Evolutionary conservation across 1,139 yeast species (phyloP).

Genomic region (Kurtzmaniella natalensis): DNA sequence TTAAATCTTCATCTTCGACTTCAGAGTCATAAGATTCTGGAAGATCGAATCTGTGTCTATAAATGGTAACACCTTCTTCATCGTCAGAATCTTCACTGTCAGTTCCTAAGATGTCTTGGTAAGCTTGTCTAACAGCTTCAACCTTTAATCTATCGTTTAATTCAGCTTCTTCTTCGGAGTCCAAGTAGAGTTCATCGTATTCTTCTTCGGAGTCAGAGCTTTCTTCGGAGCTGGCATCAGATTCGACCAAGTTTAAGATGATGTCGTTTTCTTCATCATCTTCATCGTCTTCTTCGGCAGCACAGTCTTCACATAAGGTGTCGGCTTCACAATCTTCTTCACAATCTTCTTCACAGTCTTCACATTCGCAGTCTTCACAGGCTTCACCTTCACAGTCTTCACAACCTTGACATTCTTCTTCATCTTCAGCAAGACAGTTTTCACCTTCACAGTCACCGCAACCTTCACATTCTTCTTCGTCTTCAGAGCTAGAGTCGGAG

Average conservation of each 20-base stretch:
- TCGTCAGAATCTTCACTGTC: slow-evolving; percentile 13
- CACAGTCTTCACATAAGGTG: slow-evolving; percentile 6
- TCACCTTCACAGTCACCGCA: slow-evolving; percentile 7
- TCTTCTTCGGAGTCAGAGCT: slow-evolving; percentile 14
- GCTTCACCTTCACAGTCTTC: slow-evolving; percentile 10
- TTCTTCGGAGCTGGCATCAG: slow-evolving; percentile 13
- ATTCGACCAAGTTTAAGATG: slow-evolving; percentile 27
- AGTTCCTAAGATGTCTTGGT: slow-evolving; percentile 31
- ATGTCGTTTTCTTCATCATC: slow-evolving; percentile 25
- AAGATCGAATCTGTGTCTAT: slow-evolving; percentile 39
- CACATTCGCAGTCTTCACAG: slow-evolving; percentile 9
- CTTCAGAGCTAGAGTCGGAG: slow-evolving; percentile 7
- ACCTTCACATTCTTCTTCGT: slow-evolving; percentile 7
- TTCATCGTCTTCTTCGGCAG: slow-evolving; percentile 7
- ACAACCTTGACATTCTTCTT: too few species aligned
- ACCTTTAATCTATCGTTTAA: slow-evolving; percentile 32
- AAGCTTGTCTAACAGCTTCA: slow-evolving; percentile 39
- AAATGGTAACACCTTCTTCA: slow-evolving; percentile 43
- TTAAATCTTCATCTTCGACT: slow-evolving; percentile 26
- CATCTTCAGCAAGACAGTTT: slow-evolving; percentile 1
- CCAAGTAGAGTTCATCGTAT: slow-evolving; percentile 19
- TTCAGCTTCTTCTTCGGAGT: slow-evolving; percentile 29
- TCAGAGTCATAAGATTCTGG: slow-evolving; percentile 29
- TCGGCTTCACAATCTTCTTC: slow-evolving; percentile 13
- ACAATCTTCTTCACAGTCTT: slow-evolving; percentile 14